Evolutionary conservation across 441 rosid genomes (phyloP).

Genomic region (Theobroma grandiflorum): DNA sequence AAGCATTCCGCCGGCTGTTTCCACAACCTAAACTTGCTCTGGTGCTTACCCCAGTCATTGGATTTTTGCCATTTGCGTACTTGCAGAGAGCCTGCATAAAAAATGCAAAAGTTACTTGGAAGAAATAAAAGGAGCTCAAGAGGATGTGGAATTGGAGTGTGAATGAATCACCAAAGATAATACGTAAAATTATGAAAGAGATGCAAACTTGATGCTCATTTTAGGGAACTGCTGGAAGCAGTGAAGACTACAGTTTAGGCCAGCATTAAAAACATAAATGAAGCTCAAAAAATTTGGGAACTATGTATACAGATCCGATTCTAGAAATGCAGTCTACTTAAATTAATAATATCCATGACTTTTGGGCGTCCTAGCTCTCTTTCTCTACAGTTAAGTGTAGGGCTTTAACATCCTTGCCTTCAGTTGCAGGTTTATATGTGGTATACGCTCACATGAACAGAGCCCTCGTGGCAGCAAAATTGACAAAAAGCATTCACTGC

Average conservation of each 20-base stretch:
- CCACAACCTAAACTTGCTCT: conserved; percentile 89
- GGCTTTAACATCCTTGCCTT: too few species aligned
- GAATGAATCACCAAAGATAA: not conserved
- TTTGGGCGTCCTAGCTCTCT: not conserved
- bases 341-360: too few species aligned
- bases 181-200: not conserved
- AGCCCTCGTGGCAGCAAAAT: too few species aligned
- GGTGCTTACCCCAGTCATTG: conserved; percentile 82
- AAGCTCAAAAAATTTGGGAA: not conserved
- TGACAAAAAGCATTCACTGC: too few species aligned
- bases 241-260: not conserved
- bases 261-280: not conserved
- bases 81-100: conserved; percentile 82
- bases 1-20: conserved; percentile 79
- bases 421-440: too few species aligned
- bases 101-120: not conserved
- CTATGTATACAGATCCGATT: too few species aligned
- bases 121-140: not conserved
- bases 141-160: not conserved
- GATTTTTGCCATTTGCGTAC: conserved; percentile 91
- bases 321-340: too few species aligned
- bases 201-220: not conserved
- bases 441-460: too few species aligned
- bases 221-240: not conserved
- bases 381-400: too few species aligned